Base-by-base conservation (phyloP, 225 moss, liverwort and hornwort genomes). In the Sphagnum tenellum region DNA sequence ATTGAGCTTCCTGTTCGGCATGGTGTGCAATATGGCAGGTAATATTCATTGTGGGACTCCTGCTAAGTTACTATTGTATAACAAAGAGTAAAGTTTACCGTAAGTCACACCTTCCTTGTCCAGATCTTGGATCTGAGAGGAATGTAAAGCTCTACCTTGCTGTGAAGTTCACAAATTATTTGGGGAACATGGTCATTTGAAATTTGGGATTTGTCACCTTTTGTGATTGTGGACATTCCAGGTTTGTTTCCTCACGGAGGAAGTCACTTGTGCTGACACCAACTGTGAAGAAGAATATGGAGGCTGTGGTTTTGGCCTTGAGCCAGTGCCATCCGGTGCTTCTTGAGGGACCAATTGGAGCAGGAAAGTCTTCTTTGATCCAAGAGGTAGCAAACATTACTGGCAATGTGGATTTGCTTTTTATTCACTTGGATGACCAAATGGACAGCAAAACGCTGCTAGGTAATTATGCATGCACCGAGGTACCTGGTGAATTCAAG, bases 371-470 rank as follows among this genome's bases (percentile, higher is more conserved):
- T 12, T 78, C 86, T 71, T 76, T 98, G 59, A 84, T 98, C 69
- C 90, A 90, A 71, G 93, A 98, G 69, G 76, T 98, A 62, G 96
- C 96, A 8, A 55, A 70, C 67, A 60, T 76, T 46, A 98, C 92
- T 5, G 90, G 93, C 52, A 98, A 98, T 72, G 63, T 82, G 84
- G 96, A 92, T 81, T 70, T 98, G 12, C 75, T 93, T 47, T 90
- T 93, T 56, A 85, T 93, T 75, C 93, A 90, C 62, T 71, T 98
- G 74, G 96, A 98, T 76, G 96, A 98, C 62, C 92, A 98, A 74
- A 98, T 98, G 90, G 96, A 98, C 69, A 98, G 96, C 82, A 98
- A 98, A 71, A 93, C 90, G 14, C 64, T 98, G 72, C 74, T 98
- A 56, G 96, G 96, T 44, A 98, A 85, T 49, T 98, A 92, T 60